Conservation (phyloP, 2,329 filamentous ascomycete species). For the Trichothecium sympodiale region DNA sequence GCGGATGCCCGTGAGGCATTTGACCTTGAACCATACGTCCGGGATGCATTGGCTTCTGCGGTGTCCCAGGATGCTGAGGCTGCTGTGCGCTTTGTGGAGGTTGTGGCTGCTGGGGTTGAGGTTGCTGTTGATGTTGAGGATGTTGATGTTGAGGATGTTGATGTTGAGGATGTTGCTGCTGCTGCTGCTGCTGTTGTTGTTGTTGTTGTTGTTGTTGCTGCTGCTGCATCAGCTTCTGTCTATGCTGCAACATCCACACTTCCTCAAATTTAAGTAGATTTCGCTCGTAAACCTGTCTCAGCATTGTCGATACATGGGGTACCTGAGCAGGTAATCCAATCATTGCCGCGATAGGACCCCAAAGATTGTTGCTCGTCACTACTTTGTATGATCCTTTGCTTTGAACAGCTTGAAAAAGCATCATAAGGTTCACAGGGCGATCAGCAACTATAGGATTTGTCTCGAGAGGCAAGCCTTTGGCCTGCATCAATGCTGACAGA, state of each 20-base stretch:
- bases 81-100: conserved; percentile 25
- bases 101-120: conserved; percentile 29
- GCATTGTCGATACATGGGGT: conserved; percentile 55
- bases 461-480: conserved; percentile 63
- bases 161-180: conserved; percentile 21
- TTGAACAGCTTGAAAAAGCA: conserved; percentile 63
- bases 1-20: conserved; percentile 23
- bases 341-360: conserved; percentile 59
- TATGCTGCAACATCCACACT: conserved; percentile 47
- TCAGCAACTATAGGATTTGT: conserved; percentile 63
- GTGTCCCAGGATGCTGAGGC: conserved; percentile 14
- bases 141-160: conserved; percentile 26
- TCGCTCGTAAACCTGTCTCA: conserved; percentile 64
- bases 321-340: conserved; percentile 53
- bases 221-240: conserved; percentile 40
- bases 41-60: conserved; percentile 23
- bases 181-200: conserved; percentile 24
- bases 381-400: conserved; percentile 70
- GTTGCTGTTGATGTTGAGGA: conserved; percentile 24
- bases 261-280: conserved; percentile 72
- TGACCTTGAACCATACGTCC: conserved; percentile 20
- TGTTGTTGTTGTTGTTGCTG: conserved; percentile 31
- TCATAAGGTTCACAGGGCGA: conserved; percentile 61
- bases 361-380: conserved; percentile 58
- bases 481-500: conserved; percentile 65